Base-by-base conservation (phyloP, 2,329 filamentous ascomycete genomes). In the Neofusicoccum cordaticola region DNA sequence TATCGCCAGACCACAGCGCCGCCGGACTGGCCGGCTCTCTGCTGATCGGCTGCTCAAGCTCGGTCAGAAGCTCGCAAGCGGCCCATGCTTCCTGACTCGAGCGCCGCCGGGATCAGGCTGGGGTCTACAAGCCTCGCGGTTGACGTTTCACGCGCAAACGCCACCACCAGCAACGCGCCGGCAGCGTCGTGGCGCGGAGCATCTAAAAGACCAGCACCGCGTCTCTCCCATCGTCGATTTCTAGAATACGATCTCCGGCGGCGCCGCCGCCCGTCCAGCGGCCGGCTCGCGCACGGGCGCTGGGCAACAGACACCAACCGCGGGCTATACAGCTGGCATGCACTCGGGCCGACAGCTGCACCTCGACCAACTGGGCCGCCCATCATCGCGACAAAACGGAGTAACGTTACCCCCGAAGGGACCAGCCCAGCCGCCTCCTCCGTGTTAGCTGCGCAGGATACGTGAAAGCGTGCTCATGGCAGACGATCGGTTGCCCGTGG, bases 271-370 rank as follows among this genome's bases (percentile, higher is more conserved):
- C 39, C 22, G 15, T 37, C 31, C 27, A 12, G 41, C 15, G 15
- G 8, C 31, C 39, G 56, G 47, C 56, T 60, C 56, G 56, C 42
- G 56, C 41, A 44, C 39, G 42, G 41, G 27, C 41, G 13, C 15
- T 31, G 13, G 37, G 37, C 6, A 39, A 15, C 27, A 34, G 17
- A 42, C 17, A 37, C 56, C 56, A 60, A 60, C 56, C 56, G 37
- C 41, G 11, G n/a, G 9, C 56, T 48, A 60, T 60, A 60, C 56
- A 60, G 56, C 39, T 44, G 56, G 39, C 56, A 60, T 27, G 5
- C 53, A 47, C 56, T 60, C 56, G 56, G 56, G 27, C 56, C 56
- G 56, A 47, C 52, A 60, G 42, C 56, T 60, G 56, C 56, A 60
- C 41, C 42, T 60, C 56, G 56, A 48, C 56, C 6, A 47, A 60